Evolutionary conservation across 345 rosid genomes (phyloP).

Genomic region (Melastoma malabathricum): DNA sequence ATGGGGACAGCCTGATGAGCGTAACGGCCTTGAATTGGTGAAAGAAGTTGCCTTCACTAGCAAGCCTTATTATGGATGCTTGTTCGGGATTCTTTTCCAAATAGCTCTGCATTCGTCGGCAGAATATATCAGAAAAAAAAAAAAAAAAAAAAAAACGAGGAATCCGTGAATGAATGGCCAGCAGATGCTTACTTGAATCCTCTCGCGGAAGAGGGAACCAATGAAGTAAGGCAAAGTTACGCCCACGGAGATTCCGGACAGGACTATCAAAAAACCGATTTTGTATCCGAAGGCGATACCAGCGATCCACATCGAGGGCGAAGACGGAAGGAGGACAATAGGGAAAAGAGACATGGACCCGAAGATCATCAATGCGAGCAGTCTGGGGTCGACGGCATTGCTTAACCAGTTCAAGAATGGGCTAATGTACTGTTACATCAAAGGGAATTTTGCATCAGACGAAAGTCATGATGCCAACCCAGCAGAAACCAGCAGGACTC

Average conservation of each 20-base stretch:
- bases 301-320: constrained; percentile 33
- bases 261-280: constrained; percentile 15
- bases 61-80: constrained; percentile 19
- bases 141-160: too few species aligned
- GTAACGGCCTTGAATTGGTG: constrained; percentile 24
- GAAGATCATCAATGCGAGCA: constrained; percentile 12
- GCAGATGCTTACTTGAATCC: constrained; percentile 12
- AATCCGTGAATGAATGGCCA: too few species aligned
- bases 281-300: constrained; percentile 27
- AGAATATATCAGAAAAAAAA: background rate
- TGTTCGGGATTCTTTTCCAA: constrained; percentile 19
- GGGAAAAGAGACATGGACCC: constrained; percentile 19
- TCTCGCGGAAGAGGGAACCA: constrained; percentile 16
- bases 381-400: constrained; percentile 8
- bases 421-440: constrained; percentile 2
- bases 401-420: constrained; percentile 21
- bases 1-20: constrained; percentile 25
- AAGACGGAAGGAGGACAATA: constrained; percentile 16
- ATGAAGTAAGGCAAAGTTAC: constrained; percentile 23
- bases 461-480: too few species aligned
- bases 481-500: too few species aligned
- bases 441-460: too few species aligned
- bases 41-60: constrained; percentile 25
- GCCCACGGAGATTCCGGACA: constrained; percentile 16
- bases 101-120: constrained; percentile 9